phyloP scores from a whole-genome alignment of 768 basidiomycete species.

The Sarcomyxa edulis region DNA sequence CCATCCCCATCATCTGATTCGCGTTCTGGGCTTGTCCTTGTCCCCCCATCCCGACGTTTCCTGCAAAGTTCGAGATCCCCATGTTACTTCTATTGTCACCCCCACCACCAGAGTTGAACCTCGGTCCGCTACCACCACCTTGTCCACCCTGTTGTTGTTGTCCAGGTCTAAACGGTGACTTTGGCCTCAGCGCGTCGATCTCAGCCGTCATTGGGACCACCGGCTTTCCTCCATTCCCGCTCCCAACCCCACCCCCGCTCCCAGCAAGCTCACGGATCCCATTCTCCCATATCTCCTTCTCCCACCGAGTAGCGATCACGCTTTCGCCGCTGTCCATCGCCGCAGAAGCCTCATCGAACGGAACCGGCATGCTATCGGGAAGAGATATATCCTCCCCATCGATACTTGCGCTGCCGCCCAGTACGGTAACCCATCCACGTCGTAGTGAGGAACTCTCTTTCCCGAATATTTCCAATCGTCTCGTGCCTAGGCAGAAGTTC shows the following conservation, averaged over 20 bases:
- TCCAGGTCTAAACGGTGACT: constrained; percentile 63
- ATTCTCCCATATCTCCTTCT: constrained; percentile 60
- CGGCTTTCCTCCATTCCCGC: constrained; percentile 45
- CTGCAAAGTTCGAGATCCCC: constrained; percentile 27
- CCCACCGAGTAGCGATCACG: constrained; percentile 47
- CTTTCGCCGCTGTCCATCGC: constrained; percentile 36
- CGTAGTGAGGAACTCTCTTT: constrained; percentile 62
- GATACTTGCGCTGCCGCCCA: constrained; percentile 29
- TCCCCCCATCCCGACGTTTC: constrained; percentile 14
- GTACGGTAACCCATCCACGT: constrained; percentile 89
- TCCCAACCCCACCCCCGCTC: too few relatives aligned
- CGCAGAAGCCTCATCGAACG: constrained; percentile 32
- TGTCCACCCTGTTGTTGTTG: constrained; percentile 9
- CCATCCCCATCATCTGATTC: constrained; percentile 12
- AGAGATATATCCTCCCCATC: background rate
- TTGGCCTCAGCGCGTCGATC: constrained; percentile 80
- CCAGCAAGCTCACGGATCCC: constrained; percentile 45
- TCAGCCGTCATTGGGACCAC: constrained; percentile 75
- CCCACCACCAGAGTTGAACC: constrained; percentile 20
- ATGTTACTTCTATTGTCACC: constrained; percentile 24
- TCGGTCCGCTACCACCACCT: constrained; percentile 9
- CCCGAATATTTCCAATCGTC: constrained; percentile 89
- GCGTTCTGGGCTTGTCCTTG: too few relatives aligned
- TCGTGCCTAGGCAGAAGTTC: constrained; percentile 92
- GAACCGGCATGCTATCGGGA: background rate